These are phyloP conservation scores for Alternaria alternata DNA, from an alignment of 2,329 filamentous ascomycete genomes.

Conservation along the genomic window DNA sequence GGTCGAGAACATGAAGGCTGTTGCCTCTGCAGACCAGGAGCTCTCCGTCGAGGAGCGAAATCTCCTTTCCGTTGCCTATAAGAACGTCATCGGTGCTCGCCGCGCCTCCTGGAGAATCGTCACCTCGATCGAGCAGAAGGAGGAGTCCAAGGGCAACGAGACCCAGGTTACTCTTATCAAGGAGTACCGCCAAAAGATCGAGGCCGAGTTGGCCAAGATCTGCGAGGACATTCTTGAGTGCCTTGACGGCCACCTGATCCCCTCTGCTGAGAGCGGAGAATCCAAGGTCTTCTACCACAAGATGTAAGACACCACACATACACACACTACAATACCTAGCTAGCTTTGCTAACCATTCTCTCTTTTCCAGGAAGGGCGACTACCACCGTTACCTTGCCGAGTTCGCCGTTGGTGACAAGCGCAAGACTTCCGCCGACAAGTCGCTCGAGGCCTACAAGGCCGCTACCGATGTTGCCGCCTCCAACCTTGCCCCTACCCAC, in stretches of 20 bases:
- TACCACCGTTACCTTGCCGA: conserved; percentile 99
- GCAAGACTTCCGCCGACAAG: conserved; percentile 92
- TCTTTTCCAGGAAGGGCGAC: conserved; percentile 85
- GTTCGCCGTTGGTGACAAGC: conserved; percentile 92
- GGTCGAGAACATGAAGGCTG: conserved; percentile 99
- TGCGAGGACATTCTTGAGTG: conserved; percentile 97
- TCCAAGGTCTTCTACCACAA: conserved; percentile 99
- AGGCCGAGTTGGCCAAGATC: conserved; percentile 95
- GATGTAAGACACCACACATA: conserved; percentile 69
- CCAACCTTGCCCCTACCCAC: conserved; percentile 88
- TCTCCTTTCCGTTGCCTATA: conserved; percentile 96
- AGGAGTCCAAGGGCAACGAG: conserved; percentile 98
- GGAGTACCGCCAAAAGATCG: conserved; percentile 99
- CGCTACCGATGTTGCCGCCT: conserved; percentile 88
- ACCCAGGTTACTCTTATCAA: conserved; percentile 90
- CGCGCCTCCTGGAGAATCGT: conserved; percentile 99
- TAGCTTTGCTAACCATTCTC: conserved; percentile 29
- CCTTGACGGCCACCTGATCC: conserved; percentile 91
- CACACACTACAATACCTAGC: background rate
- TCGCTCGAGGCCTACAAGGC: conserved; percentile 97
- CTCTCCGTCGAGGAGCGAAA: conserved; percentile 91
- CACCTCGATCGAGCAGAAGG: conserved; percentile 98
- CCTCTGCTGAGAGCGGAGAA: conserved; percentile 92
- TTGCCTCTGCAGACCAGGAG: conserved; percentile 79
- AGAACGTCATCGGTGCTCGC: conserved; percentile 97